Percentiles rank a stretch among this genome's conserved stretches.
phyloP scores from a whole-genome alignment of 2,329 filamentous ascomycete species.

The Colletotrichum trifolii region DNA sequence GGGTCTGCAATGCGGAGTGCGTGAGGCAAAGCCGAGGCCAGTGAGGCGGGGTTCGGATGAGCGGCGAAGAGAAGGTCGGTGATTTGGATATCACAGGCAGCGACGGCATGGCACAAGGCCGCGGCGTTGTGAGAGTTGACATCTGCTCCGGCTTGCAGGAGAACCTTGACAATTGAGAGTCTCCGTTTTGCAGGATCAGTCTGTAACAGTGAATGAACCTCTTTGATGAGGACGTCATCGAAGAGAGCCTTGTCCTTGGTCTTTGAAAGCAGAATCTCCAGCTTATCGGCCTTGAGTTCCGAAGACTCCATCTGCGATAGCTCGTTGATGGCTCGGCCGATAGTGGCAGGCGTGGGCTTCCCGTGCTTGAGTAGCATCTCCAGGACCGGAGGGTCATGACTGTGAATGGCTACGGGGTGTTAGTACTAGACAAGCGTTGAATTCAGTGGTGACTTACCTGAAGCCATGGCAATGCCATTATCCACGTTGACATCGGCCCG shows the following conservation, averaged over 20 bases:
- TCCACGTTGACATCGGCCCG: constrained; percentile 64
- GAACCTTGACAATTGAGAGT: constrained; percentile 56
- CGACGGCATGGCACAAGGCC: constrained; percentile 62
- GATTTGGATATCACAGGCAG: constrained; percentile 55
- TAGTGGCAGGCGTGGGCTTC: constrained; percentile 55
- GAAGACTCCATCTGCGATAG: constrained; percentile 57
- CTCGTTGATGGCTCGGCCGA: constrained; percentile 55
- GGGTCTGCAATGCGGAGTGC: constrained; percentile 62
- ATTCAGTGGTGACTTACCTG: constrained; percentile 42
- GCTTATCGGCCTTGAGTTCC: constrained; percentile 60
- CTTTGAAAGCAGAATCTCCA: constrained; percentile 58
- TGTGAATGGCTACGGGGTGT: constrained; percentile 49
- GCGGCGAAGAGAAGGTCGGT: constrained; percentile 60
- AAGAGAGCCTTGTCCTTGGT: constrained; percentile 56
- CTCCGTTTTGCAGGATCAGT: constrained; percentile 50
- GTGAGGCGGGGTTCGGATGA: constrained; percentile 53
- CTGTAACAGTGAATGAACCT: constrained; percentile 59
- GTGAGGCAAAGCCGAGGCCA: constrained; percentile 63
- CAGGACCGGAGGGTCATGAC: constrained; percentile 60
- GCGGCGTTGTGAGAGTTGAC: constrained; percentile 64
- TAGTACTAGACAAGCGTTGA: not conserved
- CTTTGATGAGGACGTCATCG: constrained; percentile 59
- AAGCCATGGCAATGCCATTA: constrained; percentile 54
- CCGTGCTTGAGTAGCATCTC: constrained; percentile 59
- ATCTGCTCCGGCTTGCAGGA: constrained; percentile 64